Conservation (phyloP, 352 stramenopile genomes). For the Phytophthora agathidicida region DNA sequence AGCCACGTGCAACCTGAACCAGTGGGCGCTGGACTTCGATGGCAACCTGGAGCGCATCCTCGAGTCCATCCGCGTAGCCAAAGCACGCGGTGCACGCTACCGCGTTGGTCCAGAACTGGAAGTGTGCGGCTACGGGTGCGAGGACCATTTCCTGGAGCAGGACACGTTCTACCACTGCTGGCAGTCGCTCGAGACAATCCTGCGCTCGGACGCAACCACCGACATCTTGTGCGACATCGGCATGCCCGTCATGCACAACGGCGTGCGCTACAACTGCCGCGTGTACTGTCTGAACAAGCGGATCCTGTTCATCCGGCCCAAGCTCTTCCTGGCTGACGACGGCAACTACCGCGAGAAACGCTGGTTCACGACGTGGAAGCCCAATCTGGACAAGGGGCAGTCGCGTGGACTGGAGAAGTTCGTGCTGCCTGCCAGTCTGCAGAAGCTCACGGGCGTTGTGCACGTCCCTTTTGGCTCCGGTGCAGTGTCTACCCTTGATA, state of each 20-base stretch:
- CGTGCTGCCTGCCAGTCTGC: conserved; percentile 85
- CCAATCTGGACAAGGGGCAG: conserved; percentile 28
- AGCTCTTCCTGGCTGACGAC: conserved; percentile 95
- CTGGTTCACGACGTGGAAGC: conserved; percentile 92
- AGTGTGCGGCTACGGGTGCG: conserved; percentile 98
- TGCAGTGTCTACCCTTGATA: conserved; percentile 87
- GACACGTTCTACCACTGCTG: conserved; percentile 99
- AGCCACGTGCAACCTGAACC: conserved; percentile 98
- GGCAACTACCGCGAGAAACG: conserved; percentile 98
- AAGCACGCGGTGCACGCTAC: conserved; percentile 87
- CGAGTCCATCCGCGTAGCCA: conserved; percentile 90
- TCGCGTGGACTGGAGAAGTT: conserved; percentile 66
- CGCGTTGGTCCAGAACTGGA: conserved; percentile 98
- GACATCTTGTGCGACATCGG: conserved; percentile 98
- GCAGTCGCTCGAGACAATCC: conserved; percentile 91
- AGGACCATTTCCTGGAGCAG: conserved; percentile 99
- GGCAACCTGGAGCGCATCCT: conserved; percentile 95
- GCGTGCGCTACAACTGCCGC: conserved; percentile 98
- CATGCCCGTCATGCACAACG: conserved; percentile 96
- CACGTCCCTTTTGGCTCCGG: conserved; percentile 87
- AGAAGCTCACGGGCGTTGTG: conserved; percentile 75
- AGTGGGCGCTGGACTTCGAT: conserved; percentile 99
- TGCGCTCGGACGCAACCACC: conserved; percentile 90
- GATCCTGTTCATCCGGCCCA: conserved; percentile 96
- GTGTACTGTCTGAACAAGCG: conserved; percentile 94